Base-by-base conservation (phyloP, 2,329 filamentous ascomycete species). In the Amphichorda felina region DNA sequence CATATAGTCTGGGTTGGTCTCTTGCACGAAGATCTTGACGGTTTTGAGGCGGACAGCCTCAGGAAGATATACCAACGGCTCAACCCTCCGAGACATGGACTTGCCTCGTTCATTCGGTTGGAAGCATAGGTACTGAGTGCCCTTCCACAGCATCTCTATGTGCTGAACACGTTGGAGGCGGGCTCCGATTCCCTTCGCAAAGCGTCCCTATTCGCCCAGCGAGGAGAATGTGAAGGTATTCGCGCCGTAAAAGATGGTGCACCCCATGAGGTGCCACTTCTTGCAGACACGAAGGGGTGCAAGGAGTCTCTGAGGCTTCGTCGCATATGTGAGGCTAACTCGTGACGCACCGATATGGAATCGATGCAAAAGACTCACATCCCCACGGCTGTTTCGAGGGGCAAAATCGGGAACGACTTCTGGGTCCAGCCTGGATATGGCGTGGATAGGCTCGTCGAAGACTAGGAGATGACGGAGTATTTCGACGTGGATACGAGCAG, bases 161-260 rank as follows among this genome's bases (percentile, higher is more conserved):
- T 66, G 52, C 34, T 61, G 63, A 0, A 71, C 29, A 0, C 65
- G 51, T n/a, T 64, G 55, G 1, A 61, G 39, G 0, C 62, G 56
- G 4, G 50, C 43, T 1, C 57, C 54, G 16, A 68, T 68, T 0
- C 64, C 59, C 2, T 43, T 44, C 36, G 55, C 57, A 42, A 72
- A 72, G 30, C 63, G 57, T 35, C 59, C 60, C 45, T 65, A 60
- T 45, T 72, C 67, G 31, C 68, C 67, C 0, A 72, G 47, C n/a
- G 61, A 66, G n/a, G 63, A 68, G 43, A 72, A 71, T 0, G 59
- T 61, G 40, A 71, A 70, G 0, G 50, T 63, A 42, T 72, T 72
- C 2, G 50, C 40, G 7, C 64, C 63, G 37, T 70, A 70, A 40
- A 71, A 71, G 3, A 61, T 41, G 38, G 63, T 59, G 2, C 50